phyloP scores from a whole-genome alignment of 306 rosid species.

The peach (Prunus persica) region Prunus_persica_NCBIv2 NC_034009.1:45021501-45022000 shows the following conservation, averaged over 20 bases:
- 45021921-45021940: conserved; percentile 9
- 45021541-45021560: conserved; percentile 25
- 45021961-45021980: conserved; percentile 15
- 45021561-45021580: conserved; percentile 21
- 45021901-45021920: neutral
- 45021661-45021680: conserved; percentile 9
- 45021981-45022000: neutral
- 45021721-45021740: neutral
- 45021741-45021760: conserved; percentile 37
- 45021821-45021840: neutral
- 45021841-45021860: conserved; percentile 35
- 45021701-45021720: conserved; percentile 26
- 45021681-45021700: conserved; percentile 19
- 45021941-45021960: conserved; percentile 28
- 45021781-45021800: neutral
- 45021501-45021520: conserved; percentile 20
- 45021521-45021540: conserved; percentile 23
- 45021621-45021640: conserved; percentile 6
- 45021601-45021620: conserved; percentile 32
- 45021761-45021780: conserved; percentile 43
- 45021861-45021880: conserved; percentile 13
- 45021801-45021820: conserved; percentile 11
- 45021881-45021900: neutral
- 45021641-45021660: conserved; percentile 22
- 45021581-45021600: conserved; percentile 40